A percentile compares a stretch with the other conserved stretches of the same genome.
Conservation (phyloP, 2,329 filamentous ascomycete genomes). For the Escovopsis sp. region DNA sequence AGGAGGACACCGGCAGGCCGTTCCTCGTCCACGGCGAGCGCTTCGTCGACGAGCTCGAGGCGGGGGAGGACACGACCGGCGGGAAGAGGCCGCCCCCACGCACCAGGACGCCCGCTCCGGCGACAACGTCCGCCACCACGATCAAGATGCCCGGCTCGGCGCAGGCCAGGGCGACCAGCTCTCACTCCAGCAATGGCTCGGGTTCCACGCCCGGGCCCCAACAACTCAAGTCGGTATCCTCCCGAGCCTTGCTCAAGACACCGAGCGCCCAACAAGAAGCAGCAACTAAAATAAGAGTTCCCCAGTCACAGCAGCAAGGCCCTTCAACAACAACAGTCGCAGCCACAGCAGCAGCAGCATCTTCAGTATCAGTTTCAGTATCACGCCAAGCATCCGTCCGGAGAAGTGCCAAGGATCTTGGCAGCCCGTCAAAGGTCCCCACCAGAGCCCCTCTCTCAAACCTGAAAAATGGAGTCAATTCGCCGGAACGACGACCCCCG, state of each 20-base stretch:
- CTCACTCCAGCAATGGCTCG: slow-evolving; percentile 2
- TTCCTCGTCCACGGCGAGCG: slow-evolving; percentile 87
- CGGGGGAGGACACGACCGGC: slow-evolving; percentile 33
- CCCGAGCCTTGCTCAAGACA: slow-evolving; percentile 35
- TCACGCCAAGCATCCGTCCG: too few relatives aligned
- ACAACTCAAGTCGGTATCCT: slow-evolving; percentile 20
- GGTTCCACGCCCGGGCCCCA: too few relatives aligned
- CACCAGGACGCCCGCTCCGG: slow-evolving; percentile 60
- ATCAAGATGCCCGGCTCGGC: slow-evolving; percentile 23
- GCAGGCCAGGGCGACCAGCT: slow-evolving; percentile 8
- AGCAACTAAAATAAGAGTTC: slow-evolving; percentile 14
- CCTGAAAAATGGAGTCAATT: slow-evolving; percentile 59
- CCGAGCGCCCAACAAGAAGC: slow-evolving; percentile 27
- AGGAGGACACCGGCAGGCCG: slow-evolving; percentile 83
- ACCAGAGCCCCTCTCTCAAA: slow-evolving; percentile 54
- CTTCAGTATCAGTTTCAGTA: too few relatives aligned
- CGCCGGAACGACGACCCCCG: slow-evolving; percentile 47
- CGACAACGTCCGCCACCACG: slow-evolving; percentile 37
- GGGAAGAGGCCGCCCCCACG: slow-evolving; percentile 13
- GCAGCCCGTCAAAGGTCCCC: slow-evolving; percentile 42
- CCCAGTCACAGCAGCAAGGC: slow-evolving; percentile 7
- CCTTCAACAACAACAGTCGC: too few relatives aligned
- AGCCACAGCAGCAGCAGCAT: slow-evolving; percentile 8
- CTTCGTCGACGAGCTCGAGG: slow-evolving; percentile 75
- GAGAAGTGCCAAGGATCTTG: slow-evolving; percentile 16